A percentile compares a stretch with the other conserved stretches of the same genome.
phyloP scores from a whole-genome alignment of 1,284 basidiomycete species.

The Neolentinus lepideus region DNA sequence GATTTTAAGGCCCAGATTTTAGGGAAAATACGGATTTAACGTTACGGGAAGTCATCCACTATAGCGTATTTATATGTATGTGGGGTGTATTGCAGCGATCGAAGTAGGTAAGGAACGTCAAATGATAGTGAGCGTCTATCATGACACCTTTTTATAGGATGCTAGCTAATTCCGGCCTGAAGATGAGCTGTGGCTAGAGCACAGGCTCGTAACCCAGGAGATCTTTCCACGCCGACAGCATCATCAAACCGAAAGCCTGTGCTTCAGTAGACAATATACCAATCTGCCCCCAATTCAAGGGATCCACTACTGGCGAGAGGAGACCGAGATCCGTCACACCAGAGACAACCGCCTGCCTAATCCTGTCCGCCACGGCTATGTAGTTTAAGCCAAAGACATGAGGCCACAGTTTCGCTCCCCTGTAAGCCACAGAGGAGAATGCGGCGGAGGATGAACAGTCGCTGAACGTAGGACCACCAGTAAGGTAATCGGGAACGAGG shows the following conservation, averaged over 20 bases:
- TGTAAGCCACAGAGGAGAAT: slow-evolving; percentile 42
- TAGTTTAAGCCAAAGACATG: slow-evolving; percentile 16
- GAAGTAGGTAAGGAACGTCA: no score
- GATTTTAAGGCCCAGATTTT: no score
- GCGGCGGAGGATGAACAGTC: slow-evolving; percentile 47
- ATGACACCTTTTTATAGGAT: no score
- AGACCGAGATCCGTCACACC: slow-evolving; percentile 22
- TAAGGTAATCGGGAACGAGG: slow-evolving; percentile 45
- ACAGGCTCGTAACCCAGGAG: slow-evolving; percentile 16
- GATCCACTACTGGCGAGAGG: slow-evolving; percentile 38
- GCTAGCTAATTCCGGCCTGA: no score
- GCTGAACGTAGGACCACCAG: slow-evolving; percentile 34
- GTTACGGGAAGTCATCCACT: no score
- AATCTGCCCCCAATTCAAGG: slow-evolving; percentile 27
- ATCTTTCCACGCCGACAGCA: slow-evolving; percentile 55
- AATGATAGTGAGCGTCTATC: no score
- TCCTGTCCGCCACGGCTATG: slow-evolving; percentile 14
- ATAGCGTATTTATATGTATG: no score
- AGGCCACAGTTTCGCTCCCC: slow-evolving; percentile 24
- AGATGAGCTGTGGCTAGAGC: no score
- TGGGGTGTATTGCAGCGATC: no score
- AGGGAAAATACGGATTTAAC: no score
- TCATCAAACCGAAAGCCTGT: slow-evolving; percentile 61
- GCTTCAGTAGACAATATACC: slow-evolving; percentile 38
- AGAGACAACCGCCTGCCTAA: slow-evolving; percentile 14